A percentile compares a stretch with the other conserved stretches of the same genome.
These are phyloP conservation scores for Globisporangium radiosum DNA, from an alignment of 352 stramenopile species.

Conservation along the genomic window DNA sequence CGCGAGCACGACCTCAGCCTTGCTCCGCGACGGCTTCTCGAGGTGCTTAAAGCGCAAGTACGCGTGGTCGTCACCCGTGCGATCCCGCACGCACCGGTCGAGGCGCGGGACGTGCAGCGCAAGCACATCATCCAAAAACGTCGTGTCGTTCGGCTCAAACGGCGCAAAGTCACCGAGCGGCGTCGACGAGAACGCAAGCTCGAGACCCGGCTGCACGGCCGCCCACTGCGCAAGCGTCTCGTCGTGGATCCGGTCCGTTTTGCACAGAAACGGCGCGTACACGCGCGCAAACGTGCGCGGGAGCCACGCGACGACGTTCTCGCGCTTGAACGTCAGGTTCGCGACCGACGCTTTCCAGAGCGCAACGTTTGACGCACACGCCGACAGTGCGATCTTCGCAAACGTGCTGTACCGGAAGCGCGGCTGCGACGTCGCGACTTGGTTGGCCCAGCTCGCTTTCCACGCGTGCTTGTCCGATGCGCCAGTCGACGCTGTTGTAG, in stretches of 20 bases:
- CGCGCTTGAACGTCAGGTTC: slow-evolving; percentile 63
- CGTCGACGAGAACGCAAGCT: slow-evolving; percentile 55
- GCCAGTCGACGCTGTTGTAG: slow-evolving; percentile 1
- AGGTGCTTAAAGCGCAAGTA: slow-evolving; percentile 82
- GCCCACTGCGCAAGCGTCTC: slow-evolving; percentile 68
- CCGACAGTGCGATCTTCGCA: slow-evolving; percentile 65
- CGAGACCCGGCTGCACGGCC: slow-evolving; percentile 63
- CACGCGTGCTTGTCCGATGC: slow-evolving; percentile 22
- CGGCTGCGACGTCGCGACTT: slow-evolving; percentile 63
- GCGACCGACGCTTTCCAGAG: slow-evolving; percentile 66
- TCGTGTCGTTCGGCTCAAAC: slow-evolving; percentile 52
- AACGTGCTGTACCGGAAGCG: slow-evolving; percentile 66
- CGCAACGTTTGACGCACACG: slow-evolving; percentile 50
- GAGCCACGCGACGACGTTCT: slow-evolving; percentile 69
- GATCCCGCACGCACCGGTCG: slow-evolving; percentile 75
- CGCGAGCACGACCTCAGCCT: slow-evolving; percentile 11
- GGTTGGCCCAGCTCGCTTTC: slow-evolving; percentile 75
- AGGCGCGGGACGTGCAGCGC: slow-evolving; percentile 70
- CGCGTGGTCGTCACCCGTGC: slow-evolving; percentile 70
- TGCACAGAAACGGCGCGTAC: slow-evolving; percentile 65
- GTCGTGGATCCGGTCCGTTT: slow-evolving; percentile 70
- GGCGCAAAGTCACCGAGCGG: slow-evolving; percentile 54
- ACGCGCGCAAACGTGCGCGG: slow-evolving; percentile 64
- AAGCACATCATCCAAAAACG: slow-evolving; percentile 76
- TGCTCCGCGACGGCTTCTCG: slow-evolving; percentile 28